A percentile compares a stretch with the other conserved stretches of the same genome.
phyloP scores from a whole-genome alignment of 257 asterid species.

The Striga asiatica region DNA sequence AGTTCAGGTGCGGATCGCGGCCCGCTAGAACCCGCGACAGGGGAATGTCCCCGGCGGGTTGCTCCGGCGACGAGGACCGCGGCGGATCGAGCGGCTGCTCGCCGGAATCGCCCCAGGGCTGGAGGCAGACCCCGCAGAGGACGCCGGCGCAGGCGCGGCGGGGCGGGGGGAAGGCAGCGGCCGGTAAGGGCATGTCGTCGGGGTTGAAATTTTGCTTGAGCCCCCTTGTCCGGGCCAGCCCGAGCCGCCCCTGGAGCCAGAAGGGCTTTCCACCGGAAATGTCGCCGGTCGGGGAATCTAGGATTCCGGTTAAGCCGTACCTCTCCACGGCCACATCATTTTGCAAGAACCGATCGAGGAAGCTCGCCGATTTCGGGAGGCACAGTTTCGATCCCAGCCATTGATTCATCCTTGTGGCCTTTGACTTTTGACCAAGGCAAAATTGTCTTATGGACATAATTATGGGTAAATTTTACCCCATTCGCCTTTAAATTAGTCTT shows the following conservation, averaged over 20 bases:
- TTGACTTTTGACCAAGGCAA: conserved; percentile 40
- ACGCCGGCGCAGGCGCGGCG: conserved; percentile 40
- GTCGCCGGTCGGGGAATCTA: conserved; percentile 22
- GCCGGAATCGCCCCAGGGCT: conserved; percentile 50
- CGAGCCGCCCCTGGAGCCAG: conserved; percentile 50
- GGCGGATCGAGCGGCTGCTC: conserved; percentile 70
- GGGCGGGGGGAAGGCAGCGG: conserved; percentile 22
- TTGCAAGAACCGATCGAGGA: conserved; percentile 75
- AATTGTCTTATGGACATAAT: too few species aligned
- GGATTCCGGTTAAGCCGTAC: conserved; percentile 36
- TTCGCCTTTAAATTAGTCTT: too few species aligned
- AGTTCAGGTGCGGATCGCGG: conserved; percentile 24
- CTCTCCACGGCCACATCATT: conserved; percentile 38
- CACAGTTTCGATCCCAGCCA: conserved; percentile 37
- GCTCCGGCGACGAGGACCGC: conserved; percentile 39
- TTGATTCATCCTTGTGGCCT: conserved; percentile 20
- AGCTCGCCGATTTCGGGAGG: conserved; percentile 84
- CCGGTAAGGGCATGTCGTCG: conserved; percentile 30
- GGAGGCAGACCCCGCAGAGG: conserved; percentile 60
- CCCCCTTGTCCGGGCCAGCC: conserved; percentile 77
- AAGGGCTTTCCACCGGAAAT: conserved; percentile 50
- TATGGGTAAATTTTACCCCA: too few species aligned
- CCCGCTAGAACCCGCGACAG: conserved; percentile 25
- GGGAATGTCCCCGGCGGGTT: conserved; percentile 73
- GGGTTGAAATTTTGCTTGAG: conserved; percentile 64